Evolutionary conservation across 2,329 filamentous ascomycete species (phyloP).

Genomic region (Huntiella decipiens): DNA sequence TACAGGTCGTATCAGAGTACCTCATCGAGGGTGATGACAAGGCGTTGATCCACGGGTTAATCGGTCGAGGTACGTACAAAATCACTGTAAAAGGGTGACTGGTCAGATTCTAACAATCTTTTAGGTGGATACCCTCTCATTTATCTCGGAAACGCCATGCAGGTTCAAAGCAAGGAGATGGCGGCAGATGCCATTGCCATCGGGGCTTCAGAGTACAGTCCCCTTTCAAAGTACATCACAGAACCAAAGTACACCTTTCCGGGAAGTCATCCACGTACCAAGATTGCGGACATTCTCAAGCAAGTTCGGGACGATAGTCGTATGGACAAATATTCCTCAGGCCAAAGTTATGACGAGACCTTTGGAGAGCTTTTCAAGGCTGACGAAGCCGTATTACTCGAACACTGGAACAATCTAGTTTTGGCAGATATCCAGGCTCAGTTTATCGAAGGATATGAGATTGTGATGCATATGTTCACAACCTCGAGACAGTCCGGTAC

Average conservation of each 20-base stretch:
- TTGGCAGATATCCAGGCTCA: conserved; percentile 50
- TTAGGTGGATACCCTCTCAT: conserved; percentile 81
- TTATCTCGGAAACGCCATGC: conserved; percentile 83
- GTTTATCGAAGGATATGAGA: conserved; percentile 53
- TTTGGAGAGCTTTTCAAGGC: conserved; percentile 38
- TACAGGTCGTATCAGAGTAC: conserved; percentile 54
- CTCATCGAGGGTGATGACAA: conserved; percentile 48
- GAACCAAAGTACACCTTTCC: conserved; percentile 41
- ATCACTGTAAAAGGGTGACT: neutral
- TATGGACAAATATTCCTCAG: conserved; percentile 44
- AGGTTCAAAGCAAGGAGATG: conserved; percentile 67
- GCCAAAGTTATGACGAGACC: conserved; percentile 39
- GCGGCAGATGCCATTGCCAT: conserved; percentile 76
- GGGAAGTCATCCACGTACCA: conserved; percentile 25
- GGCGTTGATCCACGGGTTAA: conserved; percentile 63
- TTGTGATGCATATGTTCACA: conserved; percentile 41
- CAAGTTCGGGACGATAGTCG: conserved; percentile 48
- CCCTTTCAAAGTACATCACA: conserved; percentile 44
- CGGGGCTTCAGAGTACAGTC: conserved; percentile 37
- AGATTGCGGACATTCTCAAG: conserved; percentile 48
- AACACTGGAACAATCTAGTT: conserved; percentile 84
- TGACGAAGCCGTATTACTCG: conserved; percentile 50
- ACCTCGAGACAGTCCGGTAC: conserved; percentile 36
- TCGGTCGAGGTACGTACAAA: conserved; percentile 49
- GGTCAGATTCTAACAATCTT: conserved; percentile 3